Base-by-base conservation (phyloP, 495 filamentous ascomycete species). In the Poronia punctata region DNA sequence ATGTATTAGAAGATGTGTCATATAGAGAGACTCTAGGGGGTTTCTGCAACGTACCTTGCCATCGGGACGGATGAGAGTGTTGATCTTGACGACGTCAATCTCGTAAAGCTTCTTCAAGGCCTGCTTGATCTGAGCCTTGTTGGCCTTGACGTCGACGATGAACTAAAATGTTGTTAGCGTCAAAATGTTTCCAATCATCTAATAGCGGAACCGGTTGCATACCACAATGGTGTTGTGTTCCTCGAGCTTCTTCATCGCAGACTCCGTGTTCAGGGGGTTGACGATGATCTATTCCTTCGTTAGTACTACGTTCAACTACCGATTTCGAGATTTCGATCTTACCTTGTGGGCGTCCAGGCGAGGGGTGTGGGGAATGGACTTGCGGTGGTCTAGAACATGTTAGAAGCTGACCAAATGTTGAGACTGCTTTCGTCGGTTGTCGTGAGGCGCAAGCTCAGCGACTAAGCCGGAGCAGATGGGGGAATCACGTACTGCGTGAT, bases 201-300 rank as follows among this genome's bases (percentile, higher is more conserved):
- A n/a, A n/a, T n/a, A n/a, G n/a, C n/a, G n/a, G n/a, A n/a, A n/a
- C n/a, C n/a, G n/a, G n/a, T n/a, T 27, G 33, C 42, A 7, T 45
- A 45, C 42, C 54, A 97, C 93, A 16, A 97, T 76, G 55, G 92
- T 95, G 79, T 99, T 95, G 79, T 97, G 86, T 84, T 97, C 92
- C 80, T 97, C 93, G 51, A 97, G 94, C 84, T 95, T 96, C 87
- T 99, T 99, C 87, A 99, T 95, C 59, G 92, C 93, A 53, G 82
- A 86, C 81, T 98, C 92, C 38, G 92, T 96, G 78, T 99, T 99
- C 47, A 98, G 76, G 35, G 79, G 79, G 74, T 83, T 78, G 50
- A 85, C 72, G 58, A 90, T 79, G 58, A 88, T 75, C 52, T 40
- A n/a, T n/a, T 10, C 18, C 18, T 18, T 10, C 17, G 18, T 40